Evolutionary conservation across 148 eudicot species (phyloP).

Genomic region (Fallopia convolvulus): DNA sequence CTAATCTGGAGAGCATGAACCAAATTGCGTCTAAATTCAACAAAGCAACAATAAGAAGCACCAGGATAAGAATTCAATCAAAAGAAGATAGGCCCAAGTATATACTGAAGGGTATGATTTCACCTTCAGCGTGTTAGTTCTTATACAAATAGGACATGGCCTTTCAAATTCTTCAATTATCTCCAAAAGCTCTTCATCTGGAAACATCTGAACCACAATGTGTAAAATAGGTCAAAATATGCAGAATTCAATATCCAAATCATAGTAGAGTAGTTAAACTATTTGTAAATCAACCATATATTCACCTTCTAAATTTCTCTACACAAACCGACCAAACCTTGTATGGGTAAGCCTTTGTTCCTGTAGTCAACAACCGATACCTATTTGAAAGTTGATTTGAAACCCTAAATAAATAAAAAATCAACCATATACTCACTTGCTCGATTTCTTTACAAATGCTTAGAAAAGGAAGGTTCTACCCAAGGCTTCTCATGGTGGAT

Average conservation of each 20-base stretch:
- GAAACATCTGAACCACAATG: slow-evolving; percentile 56
- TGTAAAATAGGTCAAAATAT: neutral
- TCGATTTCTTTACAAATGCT: no score
- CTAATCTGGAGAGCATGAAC: slow-evolving; percentile 79
- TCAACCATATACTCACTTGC: no score
- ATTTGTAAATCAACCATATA: neutral
- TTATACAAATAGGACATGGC: slow-evolving; percentile 74
- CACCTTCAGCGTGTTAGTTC: slow-evolving; percentile 85
- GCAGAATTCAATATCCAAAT: neutral
- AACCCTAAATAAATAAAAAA: no score
- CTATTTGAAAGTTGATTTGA: no score
- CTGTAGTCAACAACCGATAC: no score
- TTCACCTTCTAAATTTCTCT: no score
- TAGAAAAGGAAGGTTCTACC: no score
- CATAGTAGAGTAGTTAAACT: neutral
- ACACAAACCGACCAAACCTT: no score
- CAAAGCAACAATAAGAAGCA: neutral
- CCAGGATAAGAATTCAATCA: neutral
- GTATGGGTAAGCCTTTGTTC: no score
- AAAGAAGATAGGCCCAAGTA: neutral
- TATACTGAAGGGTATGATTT: neutral
- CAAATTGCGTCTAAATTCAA: slow-evolving; percentile 61
- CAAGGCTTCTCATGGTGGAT: no score
- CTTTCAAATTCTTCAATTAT: slow-evolving; percentile 89
- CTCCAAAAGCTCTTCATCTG: slow-evolving; percentile 66